Base-by-base conservation (phyloP, 129 eudicot genomes). In the Logfia minima region DNA sequence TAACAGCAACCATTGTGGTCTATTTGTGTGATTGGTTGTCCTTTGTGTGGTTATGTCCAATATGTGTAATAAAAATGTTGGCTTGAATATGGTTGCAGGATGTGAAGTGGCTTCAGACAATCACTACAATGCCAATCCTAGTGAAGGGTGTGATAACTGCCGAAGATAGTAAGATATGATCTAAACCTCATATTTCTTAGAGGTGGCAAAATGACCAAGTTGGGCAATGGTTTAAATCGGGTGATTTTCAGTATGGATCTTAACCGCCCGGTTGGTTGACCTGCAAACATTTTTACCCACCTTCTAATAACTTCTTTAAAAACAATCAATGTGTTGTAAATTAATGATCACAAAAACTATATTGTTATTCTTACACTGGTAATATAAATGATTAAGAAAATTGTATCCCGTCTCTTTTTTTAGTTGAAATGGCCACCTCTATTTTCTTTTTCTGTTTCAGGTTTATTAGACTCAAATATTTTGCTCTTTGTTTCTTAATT, bases 121-220 rank as follows among this genome's bases (percentile, higher is more conserved):
- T 68, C 72, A 68, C 72, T 11, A 68, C 53, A 39, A 68, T 68
- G 72, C 72, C 72, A 0, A 68, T 68, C 72, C 72, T 68, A 3
- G 72, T 68, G 72, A 68, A 68, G 72, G 72, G 72, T 35, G 72
- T 68, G 55, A 68, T 68, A 32, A 68, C 72, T 37, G 72, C 72
- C 6, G 72, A 68, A n/a, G 72, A 68, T 21, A 68, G 72, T 68
- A 68, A 68, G 72, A 35, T 24, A 19, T 9, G 2, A 19, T 11
- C 51, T 18, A 35, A 67, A 67, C 55, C 48, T 17, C 2, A 0
- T 35, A 21, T 66, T 2, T 64, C 7, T 55, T 55, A 55, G 23
- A 55, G 61, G 61, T 19, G 61, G 61, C 19, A 55, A 18, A 9
- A 55, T n/a, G 61, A 19, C n/a, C 8, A 19, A 1, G 61, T 55